Base-by-base conservation (phyloP, 352 stramenopile genomes). In the Globisporangium nodosum region DNA sequence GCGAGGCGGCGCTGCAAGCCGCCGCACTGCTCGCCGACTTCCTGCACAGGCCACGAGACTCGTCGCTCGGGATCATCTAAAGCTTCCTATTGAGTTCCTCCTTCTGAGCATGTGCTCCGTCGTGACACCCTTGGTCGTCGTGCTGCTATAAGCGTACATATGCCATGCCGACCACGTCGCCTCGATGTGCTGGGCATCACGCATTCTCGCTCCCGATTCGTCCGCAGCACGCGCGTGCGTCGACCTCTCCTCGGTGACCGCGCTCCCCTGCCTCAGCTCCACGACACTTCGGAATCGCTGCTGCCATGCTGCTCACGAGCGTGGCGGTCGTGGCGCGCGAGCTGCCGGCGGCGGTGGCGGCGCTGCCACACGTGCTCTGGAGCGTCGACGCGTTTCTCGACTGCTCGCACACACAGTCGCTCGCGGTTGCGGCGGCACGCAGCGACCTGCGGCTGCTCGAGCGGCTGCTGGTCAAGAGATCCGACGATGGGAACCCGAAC, bases 31-130 rank as follows among this genome's bases (percentile, higher is more conserved):
- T 52, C 12, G 48, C 27, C 27, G 48, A 35, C 15, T 52, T 52
- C 27, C 27, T 52, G 24, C 48, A 35, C 48, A 52, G 39, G 15
- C 48, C 48, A 0, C 48, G 48, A 39, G 48, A 39, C 48, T 39
- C 48, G 48, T 52, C 48, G 9, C 48, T 52, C 48, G 48, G 48
- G 48, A 52, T 52, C 48, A 52, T 56, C 21, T 39, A 45, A 21
- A 20, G 49, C 20, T 45, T 7, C 4, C 16, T 5, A 45, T 8
- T 50, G 46, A 50, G 43, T 11, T 27, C 13, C 24, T 27, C 24
- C 24, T 27, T 27, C 24, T 27, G 24, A 27, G 2, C 24, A 27
- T 27, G 24, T 27, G 24, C 24, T 27, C 24, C 24, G 24, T 27
- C 1, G 24, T 27, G 24, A 27, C 24, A 27, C 24, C 24, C 24